Percentiles rank a stretch among this genome's conserved stretches.
Evolutionary conservation across 139 green algal genomes (phyloP).

Genomic region (Micromonas pusilla): DNA sequence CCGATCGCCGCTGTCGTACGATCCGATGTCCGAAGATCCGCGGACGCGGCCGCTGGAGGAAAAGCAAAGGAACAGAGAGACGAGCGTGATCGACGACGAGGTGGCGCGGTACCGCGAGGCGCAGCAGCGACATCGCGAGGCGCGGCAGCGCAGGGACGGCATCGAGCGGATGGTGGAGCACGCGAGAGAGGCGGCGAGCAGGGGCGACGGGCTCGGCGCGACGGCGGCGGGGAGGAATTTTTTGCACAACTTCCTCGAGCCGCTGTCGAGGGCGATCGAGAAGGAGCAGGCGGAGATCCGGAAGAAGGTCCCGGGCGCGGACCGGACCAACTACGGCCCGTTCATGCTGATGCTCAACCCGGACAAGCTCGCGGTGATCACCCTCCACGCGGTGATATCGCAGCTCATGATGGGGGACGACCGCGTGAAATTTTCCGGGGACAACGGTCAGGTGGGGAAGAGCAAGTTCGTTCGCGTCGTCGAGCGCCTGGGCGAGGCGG

Average conservation of each 20-base stretch:
- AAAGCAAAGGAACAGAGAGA: slow-evolving; percentile 2
- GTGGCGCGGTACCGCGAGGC: slow-evolving; percentile 3
- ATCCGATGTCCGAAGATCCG: too few relatives aligned
- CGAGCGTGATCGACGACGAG: not conserved
- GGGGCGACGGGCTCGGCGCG: too few relatives aligned
- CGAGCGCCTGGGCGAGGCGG: not conserved
- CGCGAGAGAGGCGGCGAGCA: too few relatives aligned
- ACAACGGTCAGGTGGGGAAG: not conserved
- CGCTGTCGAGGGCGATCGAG: not conserved
- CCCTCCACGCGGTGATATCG: not conserved
- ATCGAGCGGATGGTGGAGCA: too few relatives aligned
- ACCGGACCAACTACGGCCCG: slow-evolving; percentile 18
- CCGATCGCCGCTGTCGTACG: too few relatives aligned
- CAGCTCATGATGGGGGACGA: slow-evolving; percentile 7
- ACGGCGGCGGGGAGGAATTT: slow-evolving; percentile 1
- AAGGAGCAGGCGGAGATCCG: slow-evolving; percentile 4
- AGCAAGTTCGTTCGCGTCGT: slow-evolving; percentile 13
- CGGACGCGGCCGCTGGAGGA: too few relatives aligned
- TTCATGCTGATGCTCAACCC: slow-evolving; percentile 13
- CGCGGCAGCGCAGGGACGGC: too few relatives aligned
- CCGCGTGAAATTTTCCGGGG: not conserved
- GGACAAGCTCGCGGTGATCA: slow-evolving; percentile 18
- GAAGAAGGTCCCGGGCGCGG: not conserved
- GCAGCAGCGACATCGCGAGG: too few relatives aligned
- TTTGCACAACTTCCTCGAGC: not conserved